These are phyloP conservation scores for Schwanniomyces pseudopolymorphus DNA, from an alignment of 805 yeast species.

Conservation along the genomic window DNA sequence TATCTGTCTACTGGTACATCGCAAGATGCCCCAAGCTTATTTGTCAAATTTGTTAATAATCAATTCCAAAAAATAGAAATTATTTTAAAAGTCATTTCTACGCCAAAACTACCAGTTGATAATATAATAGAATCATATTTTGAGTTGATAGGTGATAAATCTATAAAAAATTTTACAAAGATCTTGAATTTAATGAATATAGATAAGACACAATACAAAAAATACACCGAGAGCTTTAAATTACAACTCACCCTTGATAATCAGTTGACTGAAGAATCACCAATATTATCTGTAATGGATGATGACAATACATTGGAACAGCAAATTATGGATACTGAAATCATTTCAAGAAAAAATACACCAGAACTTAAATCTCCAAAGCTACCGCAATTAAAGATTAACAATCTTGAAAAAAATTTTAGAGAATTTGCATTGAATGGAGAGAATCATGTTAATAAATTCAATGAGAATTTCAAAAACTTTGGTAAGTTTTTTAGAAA, in stretches of 20 bases:
- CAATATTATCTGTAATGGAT: slow-evolving; percentile 32
- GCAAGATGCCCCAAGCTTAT: slow-evolving; percentile 24
- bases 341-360: slow-evolving; percentile 6
- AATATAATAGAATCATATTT: slow-evolving; percentile 66
- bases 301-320: slow-evolving; percentile 14
- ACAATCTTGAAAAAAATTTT: slow-evolving; percentile 45
- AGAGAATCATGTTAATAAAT: slow-evolving; percentile 60
- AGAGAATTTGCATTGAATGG: slow-evolving; percentile 48
- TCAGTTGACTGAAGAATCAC: slow-evolving; percentile 26
- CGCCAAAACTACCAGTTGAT: slow-evolving; percentile 60
- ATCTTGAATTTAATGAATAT: slow-evolving; percentile 65
- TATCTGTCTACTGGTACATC: slow-evolving; percentile 21
- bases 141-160: slow-evolving; percentile 62
- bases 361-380: slow-evolving; percentile 27
- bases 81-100: slow-evolving; percentile 65
- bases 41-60: slow-evolving; percentile 41
- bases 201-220: slow-evolving; percentile 21
- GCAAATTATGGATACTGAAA: not conserved
- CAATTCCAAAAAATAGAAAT: slow-evolving; percentile 52
- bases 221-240: slow-evolving; percentile 38
- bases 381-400: slow-evolving; percentile 33
- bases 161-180: slow-evolving; percentile 61
- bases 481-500: slow-evolving; percentile 55
- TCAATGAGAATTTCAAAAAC: slow-evolving; percentile 64
- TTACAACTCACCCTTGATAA: slow-evolving; percentile 29